Evolutionary conservation across 164 flowering plant genomes (phyloP), one percentile per base, ranked within the genome.

Genomic region (Vitis riparia): DNA sequence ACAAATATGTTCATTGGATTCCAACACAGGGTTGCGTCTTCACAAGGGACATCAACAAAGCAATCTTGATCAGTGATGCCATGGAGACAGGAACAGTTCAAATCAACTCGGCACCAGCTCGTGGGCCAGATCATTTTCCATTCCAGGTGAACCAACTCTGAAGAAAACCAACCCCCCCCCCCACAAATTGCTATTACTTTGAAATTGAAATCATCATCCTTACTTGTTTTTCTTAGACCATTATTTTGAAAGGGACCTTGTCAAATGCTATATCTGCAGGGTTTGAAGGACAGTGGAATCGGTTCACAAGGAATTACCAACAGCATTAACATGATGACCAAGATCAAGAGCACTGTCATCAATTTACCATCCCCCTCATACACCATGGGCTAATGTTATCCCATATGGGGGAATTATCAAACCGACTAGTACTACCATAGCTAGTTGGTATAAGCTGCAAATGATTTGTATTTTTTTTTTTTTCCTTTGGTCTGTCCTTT

Each of bases 41-140:
- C 83, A 96, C 99, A 0, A 89, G 76, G 77, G 99, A 96, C 79
- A 92, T 96, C 81, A 93, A 93, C 88, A 96, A 96, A 79, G 99
- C 99, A 47, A 87, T 96, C 37, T 57, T 93, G 85, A 93, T 96
- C 37, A 87, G 98, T 32, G 99, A 96, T 72, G 97, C 99, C 9
- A 93, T 96, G 98, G 99, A 93, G 82, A 82, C 97, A 0, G 99
- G 99, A 51, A 93, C 98, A 0, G 92, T 96, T 70, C 99, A 93
- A 80, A 96, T 96, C 64, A 96, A 96, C 79, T 96, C 99, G 0
- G 97, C 99, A 9, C 99, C 99, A 1, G 99, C 99, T 75, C 92
- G 99, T 27, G 99, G 99, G 11, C 99, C 99, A 1, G 99, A 96
- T 73, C 99, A 96, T 81, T 96, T 96, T 70, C 99, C 99, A 29